phyloP scores from a whole-genome alignment of 1,284 basidiomycete genomes.

The Malassezia vespertilionis region DNA sequence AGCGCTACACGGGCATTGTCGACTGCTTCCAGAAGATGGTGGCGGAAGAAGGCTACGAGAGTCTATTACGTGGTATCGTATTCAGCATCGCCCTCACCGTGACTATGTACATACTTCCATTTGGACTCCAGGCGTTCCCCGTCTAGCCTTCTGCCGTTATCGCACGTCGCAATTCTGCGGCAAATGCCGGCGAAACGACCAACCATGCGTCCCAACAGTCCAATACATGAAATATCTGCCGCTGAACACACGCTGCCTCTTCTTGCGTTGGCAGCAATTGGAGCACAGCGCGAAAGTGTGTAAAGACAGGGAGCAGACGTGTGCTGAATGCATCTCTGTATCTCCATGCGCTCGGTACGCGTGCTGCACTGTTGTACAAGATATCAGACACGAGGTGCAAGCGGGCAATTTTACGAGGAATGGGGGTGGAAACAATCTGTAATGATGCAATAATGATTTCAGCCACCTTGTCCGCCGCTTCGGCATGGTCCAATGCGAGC shows the following conservation, averaged over 20 bases:
- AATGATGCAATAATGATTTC: slow-evolving; percentile 25
- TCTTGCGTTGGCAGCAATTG: slow-evolving; percentile 27
- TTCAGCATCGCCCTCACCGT: slow-evolving; percentile 26
- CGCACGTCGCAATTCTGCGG: too few species aligned
- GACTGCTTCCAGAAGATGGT: slow-evolving; percentile 44
- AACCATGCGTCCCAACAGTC: slow-evolving; percentile 87
- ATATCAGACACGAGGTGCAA: slow-evolving; percentile 94
- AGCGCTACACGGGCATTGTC: slow-evolving; percentile 31
- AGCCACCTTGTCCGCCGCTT: slow-evolving; percentile 51
- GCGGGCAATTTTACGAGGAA: slow-evolving; percentile 88
- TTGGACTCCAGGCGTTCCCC: too few species aligned
- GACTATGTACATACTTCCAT: too few species aligned
- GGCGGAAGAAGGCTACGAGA: slow-evolving; percentile 43
- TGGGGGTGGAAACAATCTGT: slow-evolving; percentile 67
- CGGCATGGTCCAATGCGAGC: slow-evolving; percentile 81
- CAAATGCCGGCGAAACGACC: too few species aligned
- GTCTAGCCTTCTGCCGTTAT: too few species aligned
- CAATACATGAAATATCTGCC: slow-evolving; percentile 69
- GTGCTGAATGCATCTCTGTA: slow-evolving; percentile 25
- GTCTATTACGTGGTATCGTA: slow-evolving; percentile 36
- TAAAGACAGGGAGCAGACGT: slow-evolving; percentile 25
- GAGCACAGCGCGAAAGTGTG: slow-evolving; percentile 28
- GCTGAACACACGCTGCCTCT: slow-evolving; percentile 52
- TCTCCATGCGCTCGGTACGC: slow-evolving; percentile 59
- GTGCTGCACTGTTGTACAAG: slow-evolving; percentile 82